phyloP scores from a whole-genome alignment of 2,329 filamentous ascomycete genomes.

The Pyrenochaeta sp. region DNA sequence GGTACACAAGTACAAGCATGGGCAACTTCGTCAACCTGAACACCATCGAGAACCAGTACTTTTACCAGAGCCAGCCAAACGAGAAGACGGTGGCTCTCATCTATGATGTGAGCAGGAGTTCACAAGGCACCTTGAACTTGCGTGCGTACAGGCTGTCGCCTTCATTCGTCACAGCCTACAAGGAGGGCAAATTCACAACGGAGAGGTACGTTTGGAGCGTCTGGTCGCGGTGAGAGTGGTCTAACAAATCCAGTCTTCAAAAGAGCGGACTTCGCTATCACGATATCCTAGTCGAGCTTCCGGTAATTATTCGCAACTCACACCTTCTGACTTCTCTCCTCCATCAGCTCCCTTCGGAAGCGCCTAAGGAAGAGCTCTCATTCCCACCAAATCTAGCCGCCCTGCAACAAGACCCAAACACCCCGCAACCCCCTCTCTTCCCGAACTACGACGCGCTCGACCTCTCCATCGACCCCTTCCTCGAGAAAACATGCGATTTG shows the following conservation, averaged over 20 bases:
- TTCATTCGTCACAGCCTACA: conserved; percentile 87
- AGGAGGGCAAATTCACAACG: conserved; percentile 97
- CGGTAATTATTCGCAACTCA: conserved; percentile 92
- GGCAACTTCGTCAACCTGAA: conserved; percentile 96
- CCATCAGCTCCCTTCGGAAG: conserved; percentile 82
- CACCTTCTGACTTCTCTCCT: conserved; percentile 95
- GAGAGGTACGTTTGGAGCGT: conserved; percentile 78
- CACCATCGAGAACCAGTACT: conserved; percentile 97
- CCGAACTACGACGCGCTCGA: conserved; percentile 91
- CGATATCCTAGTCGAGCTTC: conserved; percentile 91
- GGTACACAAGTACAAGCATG: conserved; percentile 99
- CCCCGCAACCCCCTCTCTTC: conserved; percentile 72
- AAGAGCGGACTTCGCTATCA: conserved; percentile 93
- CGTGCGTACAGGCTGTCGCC: conserved; percentile 91
- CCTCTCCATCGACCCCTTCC: conserved; percentile 93
- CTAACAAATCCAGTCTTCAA: conserved; percentile 72
- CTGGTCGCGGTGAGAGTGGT: neutral
- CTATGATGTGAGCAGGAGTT: conserved; percentile 94
- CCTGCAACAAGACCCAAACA: conserved; percentile 70
- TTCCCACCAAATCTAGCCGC: conserved; percentile 82
- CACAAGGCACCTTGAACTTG: conserved; percentile 87
- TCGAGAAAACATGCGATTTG: conserved; percentile 97
- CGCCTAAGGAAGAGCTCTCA: conserved; percentile 71
- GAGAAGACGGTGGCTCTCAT: conserved; percentile 88
- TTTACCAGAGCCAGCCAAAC: conserved; percentile 93